Base-by-base conservation (phyloP, 306 rosid genomes). In the Fagus crenata region DNA sequence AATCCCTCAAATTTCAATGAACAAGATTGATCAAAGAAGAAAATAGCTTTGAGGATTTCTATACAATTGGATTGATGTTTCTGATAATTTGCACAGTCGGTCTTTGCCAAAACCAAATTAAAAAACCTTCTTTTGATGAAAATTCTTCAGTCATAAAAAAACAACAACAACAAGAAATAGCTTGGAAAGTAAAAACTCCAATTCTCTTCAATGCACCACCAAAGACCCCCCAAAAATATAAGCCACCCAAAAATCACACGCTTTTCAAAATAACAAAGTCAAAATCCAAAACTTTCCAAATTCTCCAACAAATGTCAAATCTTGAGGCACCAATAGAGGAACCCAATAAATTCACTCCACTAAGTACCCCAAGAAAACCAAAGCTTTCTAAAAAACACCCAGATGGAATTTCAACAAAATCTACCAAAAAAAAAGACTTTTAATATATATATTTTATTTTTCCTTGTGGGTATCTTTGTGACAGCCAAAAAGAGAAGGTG, bases 401-500 rank as follows among this genome's bases (percentile, higher is more conserved):
- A 49, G 15, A 51, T 51, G 54, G 72, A 72, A 80, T 49, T n/a
- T 82, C 65, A 60, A 77, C 79, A 41, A 75, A 42, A 69, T 53
- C 51, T 73, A 53, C 77, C 67, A 69, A 63, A 82, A 86, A 81
- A 67, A 56, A 75, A 74, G 68, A 77, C 81, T 76, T 84, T 46
- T 22, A 22, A 22, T 22, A 22, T 22, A 22, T 22, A 22, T 22
- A 22, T 22, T 22, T 22, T 22, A 22, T 22, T 46, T 53, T 84
- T 17, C 54, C 7, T 39, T 82, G 76, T 79, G 86, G 92, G 86
- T 46, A 81, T 87, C 80, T 74, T 76, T 76, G 73, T 81, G 72
- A 87, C 86, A 88, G 75, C 87, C 67, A 77, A 82, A 85, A 90
- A 86, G 88, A 67, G 76, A 79, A 49, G 70, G 11, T 18, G 71